Percentiles rank a stretch among this genome's conserved stretches.
Conservation (phyloP, 257 asterid genomes). For the Agastache rugosa region DNA sequence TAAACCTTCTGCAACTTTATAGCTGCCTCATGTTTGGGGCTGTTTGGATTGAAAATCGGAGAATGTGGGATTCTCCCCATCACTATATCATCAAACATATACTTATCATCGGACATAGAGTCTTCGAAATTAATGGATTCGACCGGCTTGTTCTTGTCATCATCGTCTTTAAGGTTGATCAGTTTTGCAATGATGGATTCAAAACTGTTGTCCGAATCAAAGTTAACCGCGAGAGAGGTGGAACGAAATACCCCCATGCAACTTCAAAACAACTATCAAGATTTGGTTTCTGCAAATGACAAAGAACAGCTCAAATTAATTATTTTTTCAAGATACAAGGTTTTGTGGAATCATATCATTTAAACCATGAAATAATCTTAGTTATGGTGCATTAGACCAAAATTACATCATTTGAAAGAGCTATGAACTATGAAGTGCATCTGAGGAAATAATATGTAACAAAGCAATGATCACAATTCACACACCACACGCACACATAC, state of each 20-base stretch:
- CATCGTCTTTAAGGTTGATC: constrained; percentile 10
- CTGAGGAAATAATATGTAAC: background rate
- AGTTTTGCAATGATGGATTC: constrained; percentile 38
- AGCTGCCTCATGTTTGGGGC: constrained; percentile 64
- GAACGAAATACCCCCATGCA: constrained; percentile 51
- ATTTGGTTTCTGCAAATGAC: constrained; percentile 24
- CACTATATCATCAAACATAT: constrained; percentile 27
- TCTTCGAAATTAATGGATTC: constrained; percentile 19
- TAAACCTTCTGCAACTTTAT: constrained; percentile 62
- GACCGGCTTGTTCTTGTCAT: constrained; percentile 6
- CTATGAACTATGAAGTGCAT: background rate
- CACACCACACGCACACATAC: background rate
- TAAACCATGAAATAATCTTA: background rate
- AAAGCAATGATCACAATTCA: background rate
- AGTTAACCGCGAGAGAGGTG: constrained; percentile 24
- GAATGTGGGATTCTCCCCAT: constrained; percentile 29
- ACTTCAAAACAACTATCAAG: constrained; percentile 29
- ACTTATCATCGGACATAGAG: constrained; percentile 9
- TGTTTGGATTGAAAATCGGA: constrained; percentile 26
- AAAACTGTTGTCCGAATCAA: constrained; percentile 32
- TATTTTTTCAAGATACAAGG: background rate
- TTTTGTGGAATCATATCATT: background rate
- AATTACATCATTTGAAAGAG: background rate
- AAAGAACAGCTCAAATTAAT: background rate
- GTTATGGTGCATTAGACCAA: background rate